Base-by-base conservation (phyloP, 176 grass and related monocot species). In the Ensete glaucum region DNA sequence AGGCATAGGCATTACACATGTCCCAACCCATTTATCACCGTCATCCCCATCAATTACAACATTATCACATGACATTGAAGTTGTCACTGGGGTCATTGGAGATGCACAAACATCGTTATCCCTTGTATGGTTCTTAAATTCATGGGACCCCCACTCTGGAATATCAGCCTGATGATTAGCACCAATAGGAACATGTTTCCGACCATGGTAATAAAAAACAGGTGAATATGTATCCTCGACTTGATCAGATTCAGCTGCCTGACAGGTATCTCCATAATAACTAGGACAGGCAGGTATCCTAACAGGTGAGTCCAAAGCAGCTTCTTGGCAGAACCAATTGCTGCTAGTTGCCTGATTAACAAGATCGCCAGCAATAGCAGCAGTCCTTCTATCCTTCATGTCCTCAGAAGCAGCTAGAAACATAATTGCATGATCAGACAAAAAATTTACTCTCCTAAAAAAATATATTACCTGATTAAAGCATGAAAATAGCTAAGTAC, bases 121-220 rank as follows among this genome's bases (percentile, higher is more conserved):
- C 22, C 74, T 27, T 50, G 13, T 76, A 62, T 53, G 17, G 66
- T 7, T 72, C 64, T 29, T 71, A 62, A 67, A 69, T 72, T 17
- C 65, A 70, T 59, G 73, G 14, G 79, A 58, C 29, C 73, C 85
- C 86, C 88, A 91, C 56, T 88, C 85, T 81, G 92, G 88, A 87
- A 96, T 70, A 58, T 82, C 75, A 77, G 82, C 88, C 79, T 91
- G 86, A 78, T 96, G 86, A 71, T 89, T 83, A 69, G 84, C 69
- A 56, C 88, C 92, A 83, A 89, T 83, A 9, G 80, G 82, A 24
- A 96, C 82, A 78, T 23, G 54, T 84, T 89, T 96, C 80, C 78
- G 81, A 75, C 64, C 52, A 20, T 72, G 50, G 54, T 79, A 34
- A 51, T 91, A 81, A 78, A 83, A 75, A 81, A 78, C 62, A 78